These are phyloP conservation scores for Cocos nucifera DNA, from an alignment of 176 grass and related monocot genomes.

Conservation along the genomic window DNA sequence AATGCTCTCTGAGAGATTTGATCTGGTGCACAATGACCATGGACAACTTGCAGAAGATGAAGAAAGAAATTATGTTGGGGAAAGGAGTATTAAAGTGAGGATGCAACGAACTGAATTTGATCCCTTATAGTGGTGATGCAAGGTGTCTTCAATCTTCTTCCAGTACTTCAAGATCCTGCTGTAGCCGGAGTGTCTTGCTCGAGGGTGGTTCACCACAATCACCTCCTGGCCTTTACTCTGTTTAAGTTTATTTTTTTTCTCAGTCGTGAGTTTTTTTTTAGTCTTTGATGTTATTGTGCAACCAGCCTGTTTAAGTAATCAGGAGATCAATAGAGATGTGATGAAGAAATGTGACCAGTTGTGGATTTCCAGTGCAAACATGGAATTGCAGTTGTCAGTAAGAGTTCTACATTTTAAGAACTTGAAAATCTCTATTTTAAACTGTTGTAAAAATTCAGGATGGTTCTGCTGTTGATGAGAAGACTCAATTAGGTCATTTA, in stretches of 20 bases:
- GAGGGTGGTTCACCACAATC: constrained; percentile 73
- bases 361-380: too few species aligned
- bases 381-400: too few species aligned
- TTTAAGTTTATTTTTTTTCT: constrained; percentile 20
- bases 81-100: constrained; percentile 22
- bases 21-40: constrained; percentile 50
- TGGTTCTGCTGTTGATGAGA: too few species aligned
- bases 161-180: constrained; percentile 84
- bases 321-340: too few species aligned
- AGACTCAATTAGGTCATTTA: too few species aligned
- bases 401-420: too few species aligned
- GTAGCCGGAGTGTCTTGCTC: constrained; percentile 81
- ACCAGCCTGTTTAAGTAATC: too few species aligned
- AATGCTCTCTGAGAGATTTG: constrained; percentile 74
- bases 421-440: too few species aligned
- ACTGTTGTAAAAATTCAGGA: too few species aligned
- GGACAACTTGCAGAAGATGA: constrained; percentile 31
- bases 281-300: too few species aligned
- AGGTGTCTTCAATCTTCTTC: constrained; percentile 75
- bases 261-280: too few species aligned
- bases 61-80: constrained; percentile 24
- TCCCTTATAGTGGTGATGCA: constrained; percentile 41
- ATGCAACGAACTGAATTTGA: constrained; percentile 37
- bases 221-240: constrained; percentile 47
- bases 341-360: too few species aligned